These are phyloP conservation scores for Endocarpon pusillum DNA, from an alignment of 495 filamentous ascomycete species.

Conservation along the genomic window DNA sequence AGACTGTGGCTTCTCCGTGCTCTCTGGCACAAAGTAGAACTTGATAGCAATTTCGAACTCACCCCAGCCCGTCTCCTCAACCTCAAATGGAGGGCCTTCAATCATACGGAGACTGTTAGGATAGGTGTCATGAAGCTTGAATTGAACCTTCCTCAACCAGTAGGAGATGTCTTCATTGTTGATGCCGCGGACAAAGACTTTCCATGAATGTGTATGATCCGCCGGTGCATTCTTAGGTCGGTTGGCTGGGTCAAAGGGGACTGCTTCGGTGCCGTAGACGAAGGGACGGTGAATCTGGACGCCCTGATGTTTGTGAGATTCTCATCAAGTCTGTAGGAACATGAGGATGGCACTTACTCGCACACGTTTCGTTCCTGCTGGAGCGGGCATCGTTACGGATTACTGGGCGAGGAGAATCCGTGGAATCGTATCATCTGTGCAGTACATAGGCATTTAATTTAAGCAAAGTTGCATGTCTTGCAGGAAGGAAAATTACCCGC, in stretches of 20 bases:
- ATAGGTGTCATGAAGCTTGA: constrained; percentile 94
- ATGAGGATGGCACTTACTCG: constrained; percentile 22
- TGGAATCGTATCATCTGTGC: too few relatives aligned
- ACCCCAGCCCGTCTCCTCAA: constrained; percentile 89
- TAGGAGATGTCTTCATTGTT: constrained; percentile 78
- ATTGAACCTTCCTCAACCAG: constrained; percentile 93
- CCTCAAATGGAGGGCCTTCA: constrained; percentile 63
- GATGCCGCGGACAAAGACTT: constrained; percentile 74
- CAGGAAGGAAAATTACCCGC: too few relatives aligned
- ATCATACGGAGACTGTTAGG: constrained; percentile 67
- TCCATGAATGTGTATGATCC: constrained; percentile 93
- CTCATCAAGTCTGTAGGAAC: constrained; percentile 8
- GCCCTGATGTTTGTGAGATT: too few relatives aligned
- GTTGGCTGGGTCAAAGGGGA: constrained; percentile 52
- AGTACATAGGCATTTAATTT: too few relatives aligned
- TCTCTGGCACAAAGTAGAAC: constrained; percentile 73
- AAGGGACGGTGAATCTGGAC: constrained; percentile 63
- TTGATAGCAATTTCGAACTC: constrained; percentile 94
- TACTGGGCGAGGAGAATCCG: too few relatives aligned
- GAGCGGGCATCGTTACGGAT: constrained; percentile 48
- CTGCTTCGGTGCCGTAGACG: constrained; percentile 65
- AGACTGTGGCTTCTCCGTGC: constrained; percentile 77
- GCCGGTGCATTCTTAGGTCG: constrained; percentile 39
- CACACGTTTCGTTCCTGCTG: constrained; percentile 38
- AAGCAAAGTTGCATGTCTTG: too few relatives aligned